Conservation (phyloP, 2,329 filamentous ascomycete genomes). For the Talaromyces sp. region DNA sequence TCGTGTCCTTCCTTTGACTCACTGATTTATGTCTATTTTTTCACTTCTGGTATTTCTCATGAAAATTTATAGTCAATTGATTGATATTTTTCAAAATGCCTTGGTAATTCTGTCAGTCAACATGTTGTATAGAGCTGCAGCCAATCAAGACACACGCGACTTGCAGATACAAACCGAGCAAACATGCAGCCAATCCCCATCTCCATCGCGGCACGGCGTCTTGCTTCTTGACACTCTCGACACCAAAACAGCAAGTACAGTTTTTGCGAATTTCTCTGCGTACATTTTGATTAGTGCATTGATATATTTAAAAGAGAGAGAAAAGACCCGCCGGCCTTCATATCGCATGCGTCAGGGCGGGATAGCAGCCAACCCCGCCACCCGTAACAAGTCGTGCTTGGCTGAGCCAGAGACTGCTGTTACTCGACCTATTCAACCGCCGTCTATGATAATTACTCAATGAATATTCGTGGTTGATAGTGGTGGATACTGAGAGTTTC, state of each 20-base stretch:
- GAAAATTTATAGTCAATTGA: background rate
- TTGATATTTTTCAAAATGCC: background rate
- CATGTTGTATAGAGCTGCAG: background rate
- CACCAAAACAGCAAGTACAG: background rate
- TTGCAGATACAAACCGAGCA: background rate
- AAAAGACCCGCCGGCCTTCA: background rate
- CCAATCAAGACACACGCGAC: background rate
- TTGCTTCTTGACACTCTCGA: background rate
- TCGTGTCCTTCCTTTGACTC: background rate
- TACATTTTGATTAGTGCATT: background rate
- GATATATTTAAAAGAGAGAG: background rate
- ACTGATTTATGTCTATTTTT: background rate
- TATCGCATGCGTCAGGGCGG: background rate
- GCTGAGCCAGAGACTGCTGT: background rate
- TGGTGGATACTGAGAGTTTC: background rate
- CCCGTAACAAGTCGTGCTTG: background rate
- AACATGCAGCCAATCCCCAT: background rate
- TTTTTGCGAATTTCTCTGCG: background rate
- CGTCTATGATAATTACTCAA: background rate
- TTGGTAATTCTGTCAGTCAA: background rate
- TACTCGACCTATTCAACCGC: background rate
- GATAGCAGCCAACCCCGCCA: background rate
- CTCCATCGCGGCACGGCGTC: background rate
- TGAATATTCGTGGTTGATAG: background rate
- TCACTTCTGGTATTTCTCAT: background rate